Conservation (phyloP, 2,329 filamentous ascomycete genomes). For the Neopestalotiopsis sp. region DNA sequence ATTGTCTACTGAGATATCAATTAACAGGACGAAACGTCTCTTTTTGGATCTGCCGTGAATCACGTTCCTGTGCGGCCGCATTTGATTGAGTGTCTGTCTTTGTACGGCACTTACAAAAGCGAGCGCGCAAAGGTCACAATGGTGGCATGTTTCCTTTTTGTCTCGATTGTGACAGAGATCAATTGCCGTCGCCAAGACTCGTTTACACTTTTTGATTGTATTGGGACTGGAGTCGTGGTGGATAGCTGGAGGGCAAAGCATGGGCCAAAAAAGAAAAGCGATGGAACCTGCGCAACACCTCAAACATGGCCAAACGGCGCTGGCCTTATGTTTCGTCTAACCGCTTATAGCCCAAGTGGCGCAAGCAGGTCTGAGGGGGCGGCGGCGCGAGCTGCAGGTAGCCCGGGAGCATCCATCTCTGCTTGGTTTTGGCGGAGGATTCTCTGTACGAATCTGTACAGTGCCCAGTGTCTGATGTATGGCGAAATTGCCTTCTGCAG, state of each 20-base stretch:
- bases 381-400: background rate
- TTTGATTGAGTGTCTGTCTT: too few species aligned
- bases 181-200: background rate
- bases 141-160: background rate
- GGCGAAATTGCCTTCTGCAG: slow-evolving; percentile 4
- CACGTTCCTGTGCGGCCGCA: too few species aligned
- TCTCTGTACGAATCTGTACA: background rate
- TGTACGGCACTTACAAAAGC: too few species aligned
- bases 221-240: too few species aligned
- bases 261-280: background rate
- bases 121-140: too few species aligned
- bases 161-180: background rate
- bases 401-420: background rate
- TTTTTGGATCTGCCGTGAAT: too few species aligned
- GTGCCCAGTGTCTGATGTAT: background rate
- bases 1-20: too few species aligned
- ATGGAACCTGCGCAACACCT: background rate
- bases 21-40: too few species aligned
- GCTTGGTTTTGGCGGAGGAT: background rate
- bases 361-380: background rate
- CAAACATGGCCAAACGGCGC: background rate
- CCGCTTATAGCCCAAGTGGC: background rate
- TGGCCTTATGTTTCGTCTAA: background rate
- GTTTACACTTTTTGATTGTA: too few species aligned
- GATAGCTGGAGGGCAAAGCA: background rate